Evolutionary conservation across 441 rosid genomes (phyloP).

Genomic region (Theobroma grandiflorum): DNA sequence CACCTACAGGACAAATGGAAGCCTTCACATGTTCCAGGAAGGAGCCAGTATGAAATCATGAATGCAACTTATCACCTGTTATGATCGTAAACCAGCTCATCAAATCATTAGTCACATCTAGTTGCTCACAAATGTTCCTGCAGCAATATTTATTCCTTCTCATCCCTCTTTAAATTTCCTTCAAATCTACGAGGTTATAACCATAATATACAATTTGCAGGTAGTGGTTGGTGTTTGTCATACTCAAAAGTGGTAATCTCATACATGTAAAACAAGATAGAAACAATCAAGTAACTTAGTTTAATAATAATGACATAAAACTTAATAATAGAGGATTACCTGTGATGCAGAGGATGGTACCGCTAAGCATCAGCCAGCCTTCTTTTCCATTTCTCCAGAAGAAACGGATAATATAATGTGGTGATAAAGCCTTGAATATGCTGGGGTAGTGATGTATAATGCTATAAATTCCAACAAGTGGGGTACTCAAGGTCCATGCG

Average conservation of each 20-base stretch:
- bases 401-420: constrained; percentile 56
- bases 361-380: constrained; percentile 71
- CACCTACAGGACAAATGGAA: background rate
- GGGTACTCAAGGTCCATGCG: constrained; percentile 70
- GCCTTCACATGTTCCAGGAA: background rate
- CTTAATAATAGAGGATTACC: constrained; percentile 39
- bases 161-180: background rate
- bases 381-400: constrained; percentile 62
- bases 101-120: background rate
- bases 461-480: constrained; percentile 67
- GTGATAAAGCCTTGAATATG: constrained; percentile 68
- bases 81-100: background rate
- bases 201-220: background rate
- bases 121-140: background rate
- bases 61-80: background rate
- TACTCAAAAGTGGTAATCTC: background rate
- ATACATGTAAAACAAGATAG: background rate
- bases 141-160: background rate
- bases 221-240: constrained; percentile 4
- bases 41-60: background rate
- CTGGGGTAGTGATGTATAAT: constrained; percentile 61
- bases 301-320: background rate
- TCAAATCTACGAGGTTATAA: background rate
- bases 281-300: background rate
- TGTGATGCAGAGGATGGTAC: constrained; percentile 74